These are phyloP conservation scores for Bruguiera gymnorhiza DNA, from an alignment of 345 rosid genomes.

Conservation along the genomic window DNA sequence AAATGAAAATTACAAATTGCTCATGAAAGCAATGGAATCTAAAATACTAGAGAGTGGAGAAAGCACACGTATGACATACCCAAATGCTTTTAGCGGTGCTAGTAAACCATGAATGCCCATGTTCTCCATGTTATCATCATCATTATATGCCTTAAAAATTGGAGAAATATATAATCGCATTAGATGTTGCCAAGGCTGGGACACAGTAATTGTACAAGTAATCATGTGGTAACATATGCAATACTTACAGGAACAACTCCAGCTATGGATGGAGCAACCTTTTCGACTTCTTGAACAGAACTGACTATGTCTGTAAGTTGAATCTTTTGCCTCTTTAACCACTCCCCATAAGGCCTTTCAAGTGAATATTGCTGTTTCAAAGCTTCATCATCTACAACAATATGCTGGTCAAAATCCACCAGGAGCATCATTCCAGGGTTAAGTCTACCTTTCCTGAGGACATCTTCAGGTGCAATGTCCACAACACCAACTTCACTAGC, in stretches of 20 bases:
- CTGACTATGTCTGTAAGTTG: conserved; percentile 67
- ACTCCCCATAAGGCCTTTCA: conserved; percentile 89
- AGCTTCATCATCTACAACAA: conserved; percentile 93
- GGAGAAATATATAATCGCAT: conserved; percentile 5
- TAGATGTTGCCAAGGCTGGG: background rate
- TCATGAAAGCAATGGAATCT: background rate
- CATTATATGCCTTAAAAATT: conserved; percentile 52
- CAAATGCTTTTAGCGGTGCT: conserved; percentile 93
- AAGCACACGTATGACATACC: conserved; percentile 47
- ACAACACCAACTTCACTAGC: conserved; percentile 99
- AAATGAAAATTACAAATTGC: conserved; percentile 1
- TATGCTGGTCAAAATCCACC: conserved; percentile 93
- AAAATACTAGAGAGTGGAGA: background rate
- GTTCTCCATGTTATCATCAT: conserved; percentile 77
- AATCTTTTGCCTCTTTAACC: conserved; percentile 89
- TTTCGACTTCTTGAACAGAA: conserved; percentile 63
- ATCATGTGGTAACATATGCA: background rate
- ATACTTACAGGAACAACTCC: conserved; percentile 75
- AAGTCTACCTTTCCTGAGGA: conserved; percentile 90
- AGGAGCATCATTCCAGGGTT: conserved; percentile 99
- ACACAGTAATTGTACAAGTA: conserved; percentile 47
- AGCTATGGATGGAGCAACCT: conserved; percentile 54
- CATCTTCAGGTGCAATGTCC: conserved; percentile 90
- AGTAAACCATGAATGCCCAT: conserved; percentile 87
- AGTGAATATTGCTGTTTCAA: conserved; percentile 90